Base-by-base conservation (phyloP, 495 filamentous ascomycete species). In the Neurospora sp. region DNA sequence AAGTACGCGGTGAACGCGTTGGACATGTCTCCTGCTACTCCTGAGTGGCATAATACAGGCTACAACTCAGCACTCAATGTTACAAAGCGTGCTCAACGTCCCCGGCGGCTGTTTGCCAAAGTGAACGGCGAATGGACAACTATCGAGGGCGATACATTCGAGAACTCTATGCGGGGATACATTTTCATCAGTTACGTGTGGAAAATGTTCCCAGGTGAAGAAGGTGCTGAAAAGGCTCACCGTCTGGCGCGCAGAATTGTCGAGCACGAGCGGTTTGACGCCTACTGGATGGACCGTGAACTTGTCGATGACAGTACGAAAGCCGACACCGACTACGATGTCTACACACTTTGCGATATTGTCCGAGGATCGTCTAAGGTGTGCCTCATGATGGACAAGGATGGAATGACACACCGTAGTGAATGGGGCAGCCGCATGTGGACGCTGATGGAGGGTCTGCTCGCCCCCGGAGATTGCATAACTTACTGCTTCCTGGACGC, bases 371-470 rank as follows among this genome's bases (percentile, higher is more conserved):
- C 76, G 16, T 41, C 73, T 0, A 16, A 18, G 10, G 69, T 77
- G 39, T 66, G 75, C 27, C 70, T 77, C 69, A 46, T 72, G 70
- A 38, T 75, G 39, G 46, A 42, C 5, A 41, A 35, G 39, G 42
- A 69, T 16, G 41, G 44, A 38, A 69, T 11, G 69, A 31, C 16
- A 75, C 72, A 35, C 70, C 74, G 75, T 11, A 42, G 16, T 16
- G 39, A 80, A 20, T 86, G 84, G 84, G 84, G 83, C 14, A 71
- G 75, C 16, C 78, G 84, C n/a, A 72, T 86, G 42, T 87, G 85
- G 85, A 86, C 84, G 4, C 79, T 86, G 18, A 83, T 84, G 16
- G 85, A 87, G 73, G 77, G 81, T 8, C 74, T 87, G 1, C 82
- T 86, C 3, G 74, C 74, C 48, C 82, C 83, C 0, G 74, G 76